Evolutionary conservation across 331 rosid genomes (phyloP), one percentile per base, ranked within the genome.

Genomic region (Pyrus hybrid): DNA sequence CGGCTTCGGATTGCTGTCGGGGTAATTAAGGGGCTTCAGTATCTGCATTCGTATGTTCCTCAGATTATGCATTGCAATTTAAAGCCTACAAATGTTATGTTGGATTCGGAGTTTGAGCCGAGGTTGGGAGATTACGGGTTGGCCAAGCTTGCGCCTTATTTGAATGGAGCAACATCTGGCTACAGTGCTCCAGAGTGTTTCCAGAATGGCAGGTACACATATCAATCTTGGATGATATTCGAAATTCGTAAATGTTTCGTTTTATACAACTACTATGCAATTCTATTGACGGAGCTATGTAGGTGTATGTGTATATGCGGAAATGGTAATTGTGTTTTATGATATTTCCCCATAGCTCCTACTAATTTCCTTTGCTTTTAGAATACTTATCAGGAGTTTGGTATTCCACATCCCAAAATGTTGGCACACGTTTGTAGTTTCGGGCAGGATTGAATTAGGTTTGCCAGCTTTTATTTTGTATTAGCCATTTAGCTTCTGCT

Each of bases 1-100:
- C 80, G 99, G 86, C 90, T 95, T 21, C 80, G 96, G 56, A 86
- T 95, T 76, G 99, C 99, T 1, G 96, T 95, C 78, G 99, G 99
- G 73, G 89, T 90, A 37, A 93, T 92, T 22, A 95, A 90, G 84
- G 97, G 97, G 33, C 96, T 95, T 89, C 97, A 89, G 81, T 95
- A 86, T 87, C 97, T 95, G 82, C 99, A 92, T 23, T 87, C 86
- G 16, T 90, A 92, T 79, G 93, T 76, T 5, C 97, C 97, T 76
- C 91, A 88, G 77, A 86, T 90, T 89, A 79, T 95, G 73, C 99
- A 95, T 78, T 82, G 37, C 79, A 92, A 89, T 64, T 87, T 95
- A 80, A 95, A 92, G 87, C 96, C 92, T 70, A 76, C 97, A 11
- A 95, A 95, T 87, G 97, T 95, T 7, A 85, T 95, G 93, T 73